Evolutionary conservation across 805 yeast species (phyloP).

Genomic region (Metahyphopichia silvanorum): DNA sequence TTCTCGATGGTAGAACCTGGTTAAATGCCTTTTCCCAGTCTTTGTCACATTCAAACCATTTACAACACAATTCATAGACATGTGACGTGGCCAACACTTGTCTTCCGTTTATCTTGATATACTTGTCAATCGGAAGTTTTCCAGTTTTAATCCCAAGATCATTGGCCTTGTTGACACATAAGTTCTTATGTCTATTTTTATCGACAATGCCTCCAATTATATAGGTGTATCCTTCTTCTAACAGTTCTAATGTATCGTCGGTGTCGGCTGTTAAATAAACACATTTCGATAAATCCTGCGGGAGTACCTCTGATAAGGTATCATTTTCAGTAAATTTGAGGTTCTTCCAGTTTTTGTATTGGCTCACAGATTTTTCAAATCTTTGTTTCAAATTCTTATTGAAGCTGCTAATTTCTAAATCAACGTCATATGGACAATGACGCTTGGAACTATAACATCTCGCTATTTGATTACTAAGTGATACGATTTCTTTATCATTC

Average conservation of each 20-base stretch:
- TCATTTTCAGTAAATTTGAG: conserved; percentile 46
- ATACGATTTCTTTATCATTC: conserved; percentile 67
- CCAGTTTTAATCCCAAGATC: conserved; percentile 67
- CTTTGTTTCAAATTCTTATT: conserved; percentile 61
- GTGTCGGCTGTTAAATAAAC: conserved; percentile 88
- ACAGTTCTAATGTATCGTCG: conserved; percentile 57
- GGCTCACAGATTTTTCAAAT: conserved; percentile 59
- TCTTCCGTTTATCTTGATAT: conserved; percentile 77
- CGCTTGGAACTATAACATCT: conserved; percentile 79
- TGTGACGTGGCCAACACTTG: conserved; percentile 91
- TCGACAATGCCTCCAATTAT: conserved; percentile 96
- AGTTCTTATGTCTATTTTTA: conserved; percentile 79
- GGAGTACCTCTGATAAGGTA: conserved; percentile 25
- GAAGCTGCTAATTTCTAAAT: conserved; percentile 61
- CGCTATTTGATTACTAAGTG: conserved; percentile 76
- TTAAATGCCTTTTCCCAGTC: conserved; percentile 90
- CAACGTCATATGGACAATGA: conserved; percentile 53
- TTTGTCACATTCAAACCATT: conserved; percentile 64
- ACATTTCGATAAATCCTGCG: conserved; percentile 31
- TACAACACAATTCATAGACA: conserved; percentile 82
- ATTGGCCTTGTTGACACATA: conserved; percentile 82
- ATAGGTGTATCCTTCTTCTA: conserved; percentile 72
- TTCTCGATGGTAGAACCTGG: conserved; percentile 80
- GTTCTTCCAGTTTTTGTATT: conserved; percentile 67
- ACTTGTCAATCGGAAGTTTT: conserved; percentile 83